Base-by-base conservation (phyloP, 805 yeast genomes). In the Monosporozyma yasuniensis region DNA sequence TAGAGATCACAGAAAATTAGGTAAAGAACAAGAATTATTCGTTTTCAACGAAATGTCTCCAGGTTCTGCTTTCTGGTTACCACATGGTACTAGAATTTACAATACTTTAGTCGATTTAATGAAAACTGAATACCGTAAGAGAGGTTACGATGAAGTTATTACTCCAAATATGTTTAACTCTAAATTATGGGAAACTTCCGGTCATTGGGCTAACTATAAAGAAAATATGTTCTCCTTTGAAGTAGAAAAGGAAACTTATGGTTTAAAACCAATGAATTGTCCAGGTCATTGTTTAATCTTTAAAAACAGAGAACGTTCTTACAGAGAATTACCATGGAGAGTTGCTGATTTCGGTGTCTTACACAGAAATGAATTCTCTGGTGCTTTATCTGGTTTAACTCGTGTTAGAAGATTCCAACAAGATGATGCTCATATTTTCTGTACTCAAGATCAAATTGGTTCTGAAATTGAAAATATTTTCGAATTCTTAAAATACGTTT, bases 401-500 rank as follows among this genome's bases (percentile, higher is more conserved):
- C 85, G 99, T 74, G 98, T 93, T 44, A 86, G 99, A 74, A 83
- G 98, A 72, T 91, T 91, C 86, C 99, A 91, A 72, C 99, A 91
- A 75, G 99, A 91, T 71, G 99, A 91, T 72, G 97, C 96, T 45
- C 99, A 91, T 70, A 91, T 91, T 59, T 91, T 91, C 84, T 93
- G 98, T 77, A 82, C 88, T 50, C 82, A 79, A 59, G 95, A 84
- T 55, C 98, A 91, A 75, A 88, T 91, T 60, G 95, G 82, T 66
- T 68, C 72, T 48, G 98, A 91, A 74, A 88, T 91, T 57, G 78
- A 80, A 47, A 83, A 83, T 52, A 82, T 87, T 50, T 86, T 91
- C 64, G 95, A 88, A 64, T 90, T 91, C 76, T 76, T 91, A 70
- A 74, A 86, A 63, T 80, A 77, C 60, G 78, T 90, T 34, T 91